Percentiles rank a stretch among this genome's conserved stretches.
Conservation (phyloP, 1,284 basidiomycete genomes). For the Trichosporon coremiiforme region DNA sequence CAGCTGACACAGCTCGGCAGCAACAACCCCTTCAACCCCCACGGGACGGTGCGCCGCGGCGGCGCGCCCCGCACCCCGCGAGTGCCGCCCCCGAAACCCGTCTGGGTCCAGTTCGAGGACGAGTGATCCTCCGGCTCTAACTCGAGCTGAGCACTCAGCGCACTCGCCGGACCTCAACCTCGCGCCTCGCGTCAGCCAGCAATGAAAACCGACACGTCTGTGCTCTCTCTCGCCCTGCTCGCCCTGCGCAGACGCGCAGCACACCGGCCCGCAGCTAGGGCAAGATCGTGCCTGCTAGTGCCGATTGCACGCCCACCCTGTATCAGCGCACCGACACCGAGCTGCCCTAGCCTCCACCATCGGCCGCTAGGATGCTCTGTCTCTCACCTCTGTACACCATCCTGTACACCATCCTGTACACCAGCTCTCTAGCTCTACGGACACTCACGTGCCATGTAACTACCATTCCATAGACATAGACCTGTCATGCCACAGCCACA, state of each 20-base stretch:
- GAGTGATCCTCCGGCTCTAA: neutral
- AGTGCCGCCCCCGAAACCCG: neutral
- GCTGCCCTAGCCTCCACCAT: neutral
- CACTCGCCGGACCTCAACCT: neutral
- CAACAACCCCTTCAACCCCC: constrained; percentile 15
- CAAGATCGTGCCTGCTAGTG: neutral
- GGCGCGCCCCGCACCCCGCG: neutral
- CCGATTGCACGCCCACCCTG: neutral
- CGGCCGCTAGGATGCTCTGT: neutral
- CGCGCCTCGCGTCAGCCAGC: neutral
- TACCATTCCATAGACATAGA: constrained; percentile 1
- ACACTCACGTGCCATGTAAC: neutral
- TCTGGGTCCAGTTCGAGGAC: constrained; percentile 10
- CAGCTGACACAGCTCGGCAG: neutral
- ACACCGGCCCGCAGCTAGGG: neutral
- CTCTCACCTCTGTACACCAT: too few relatives aligned
- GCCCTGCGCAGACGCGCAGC: neutral
- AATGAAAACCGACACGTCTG: neutral
- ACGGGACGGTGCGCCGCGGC: neutral
- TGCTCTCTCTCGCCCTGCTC: too few relatives aligned
- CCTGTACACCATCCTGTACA: too few relatives aligned
- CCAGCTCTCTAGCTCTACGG: neutral
- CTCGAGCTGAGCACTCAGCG: neutral
- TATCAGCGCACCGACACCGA: neutral
- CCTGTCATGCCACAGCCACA: neutral